Percentiles rank a stretch among this genome's conserved stretches.
These are phyloP conservation scores for Alternaria arborescens DNA, from an alignment of 2,329 filamentous ascomycete species.

Conservation along the genomic window DNA sequence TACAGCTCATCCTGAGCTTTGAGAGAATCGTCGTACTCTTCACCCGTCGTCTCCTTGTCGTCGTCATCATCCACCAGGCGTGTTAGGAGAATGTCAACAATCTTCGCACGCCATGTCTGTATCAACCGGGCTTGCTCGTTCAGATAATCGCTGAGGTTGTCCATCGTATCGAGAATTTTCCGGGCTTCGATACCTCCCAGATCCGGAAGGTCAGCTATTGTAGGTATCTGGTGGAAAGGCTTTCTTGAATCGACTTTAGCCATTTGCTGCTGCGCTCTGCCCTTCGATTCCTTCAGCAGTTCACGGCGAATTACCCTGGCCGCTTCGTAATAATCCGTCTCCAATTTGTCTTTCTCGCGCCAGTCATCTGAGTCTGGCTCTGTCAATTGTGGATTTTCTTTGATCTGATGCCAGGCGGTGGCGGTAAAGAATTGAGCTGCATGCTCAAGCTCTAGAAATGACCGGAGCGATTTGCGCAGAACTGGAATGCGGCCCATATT, in stretches of 20 bases:
- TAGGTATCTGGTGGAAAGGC: conserved; percentile 33
- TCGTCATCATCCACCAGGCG: conserved; percentile 84
- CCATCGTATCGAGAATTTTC: conserved; percentile 70
- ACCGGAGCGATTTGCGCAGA: conserved; percentile 72
- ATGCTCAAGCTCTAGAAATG: conserved; percentile 80
- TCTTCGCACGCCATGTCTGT: conserved; percentile 76
- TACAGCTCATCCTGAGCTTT: conserved; percentile 89
- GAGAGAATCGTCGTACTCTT: conserved; percentile 89
- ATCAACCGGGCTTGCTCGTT: conserved; percentile 77
- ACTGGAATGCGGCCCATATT: conserved; percentile 62
- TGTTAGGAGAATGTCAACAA: conserved; percentile 74
- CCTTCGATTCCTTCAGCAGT: conserved; percentile 69
- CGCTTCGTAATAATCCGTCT: conserved; percentile 76
- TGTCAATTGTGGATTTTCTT: conserved; percentile 71
- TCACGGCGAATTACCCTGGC: conserved; percentile 82
- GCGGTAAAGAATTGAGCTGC: conserved; percentile 84
- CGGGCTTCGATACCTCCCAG: conserved; percentile 77
- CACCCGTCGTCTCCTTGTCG: conserved; percentile 77
- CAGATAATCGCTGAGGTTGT: conserved; percentile 70
- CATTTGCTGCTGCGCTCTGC: conserved; percentile 72
- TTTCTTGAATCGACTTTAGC: conserved; percentile 53
- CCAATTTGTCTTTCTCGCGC: conserved; percentile 70
- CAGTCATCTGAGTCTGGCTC: conserved; percentile 73
- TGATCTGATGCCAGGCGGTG: conserved; percentile 85
- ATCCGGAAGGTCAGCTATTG: conserved; percentile 64